These are phyloP conservation scores for Mortierella sp. DNA, from an alignment of 371 early-diverging fungal species.

Conservation along the genomic window DNA sequence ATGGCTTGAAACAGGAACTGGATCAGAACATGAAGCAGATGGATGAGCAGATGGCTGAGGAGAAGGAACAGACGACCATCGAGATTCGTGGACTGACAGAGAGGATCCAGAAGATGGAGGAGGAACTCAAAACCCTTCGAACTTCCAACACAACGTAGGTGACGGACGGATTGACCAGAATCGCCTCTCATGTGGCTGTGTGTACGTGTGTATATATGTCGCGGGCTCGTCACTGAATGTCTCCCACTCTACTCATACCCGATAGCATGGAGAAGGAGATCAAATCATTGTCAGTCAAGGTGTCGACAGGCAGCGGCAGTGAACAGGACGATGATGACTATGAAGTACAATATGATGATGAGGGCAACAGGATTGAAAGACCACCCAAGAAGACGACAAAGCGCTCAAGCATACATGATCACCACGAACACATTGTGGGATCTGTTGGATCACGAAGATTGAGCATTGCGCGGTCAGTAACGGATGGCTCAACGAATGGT, in stretches of 20 bases:
- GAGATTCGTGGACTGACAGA: slow-evolving; percentile 40
- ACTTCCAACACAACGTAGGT: slow-evolving; percentile 40
- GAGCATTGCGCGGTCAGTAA: slow-evolving; percentile 12
- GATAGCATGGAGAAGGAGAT: slow-evolving; percentile 39
- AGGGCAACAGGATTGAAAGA: slow-evolving; percentile 49
- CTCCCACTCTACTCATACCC: neutral
- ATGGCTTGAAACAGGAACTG: slow-evolving; percentile 32
- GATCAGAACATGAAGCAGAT: slow-evolving; percentile 46
- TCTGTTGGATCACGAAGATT: slow-evolving; percentile 31
- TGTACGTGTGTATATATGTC: too few species aligned
- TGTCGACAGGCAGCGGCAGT: slow-evolving; percentile 15
- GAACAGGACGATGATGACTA: slow-evolving; percentile 46
- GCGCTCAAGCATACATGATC: slow-evolving; percentile 13
- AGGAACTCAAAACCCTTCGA: slow-evolving; percentile 25
- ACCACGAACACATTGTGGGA: slow-evolving; percentile 2
- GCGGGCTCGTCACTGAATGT: too few species aligned
- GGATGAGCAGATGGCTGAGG: slow-evolving; percentile 50
- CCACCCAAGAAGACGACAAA: slow-evolving; percentile 16
- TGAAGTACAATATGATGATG: slow-evolving; percentile 49
- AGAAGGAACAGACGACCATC: slow-evolving; percentile 45
- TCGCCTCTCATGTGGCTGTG: too few species aligned
- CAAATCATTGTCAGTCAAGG: slow-evolving; percentile 22
- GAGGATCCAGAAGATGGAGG: slow-evolving; percentile 47
- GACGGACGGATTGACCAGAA: too few species aligned
- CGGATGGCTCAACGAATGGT: slow-evolving; percentile 15